A percentile compares a stretch with the other conserved stretches of the same genome.
phyloP scores from a whole-genome alignment of 139 green algal genomes.

The Coelastrella sp. region DNA sequence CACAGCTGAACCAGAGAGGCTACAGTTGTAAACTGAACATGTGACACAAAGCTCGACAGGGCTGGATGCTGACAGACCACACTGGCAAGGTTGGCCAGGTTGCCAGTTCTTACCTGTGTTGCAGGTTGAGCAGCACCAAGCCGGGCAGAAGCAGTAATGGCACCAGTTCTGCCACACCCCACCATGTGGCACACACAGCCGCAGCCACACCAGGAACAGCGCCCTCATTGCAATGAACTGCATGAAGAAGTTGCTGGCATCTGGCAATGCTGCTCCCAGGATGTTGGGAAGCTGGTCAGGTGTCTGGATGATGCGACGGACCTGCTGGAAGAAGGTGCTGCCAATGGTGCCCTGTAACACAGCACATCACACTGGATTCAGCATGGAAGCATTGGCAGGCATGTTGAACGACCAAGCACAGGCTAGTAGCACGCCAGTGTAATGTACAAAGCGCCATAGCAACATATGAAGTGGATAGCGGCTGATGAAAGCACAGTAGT shows the following conservation, averaged over 20 bases:
- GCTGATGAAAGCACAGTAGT: no score
- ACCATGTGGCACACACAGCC: conserved; percentile 60
- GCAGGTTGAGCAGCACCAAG: conserved; percentile 20
- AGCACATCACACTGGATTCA: background rate
- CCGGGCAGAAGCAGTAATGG: conserved; percentile 36
- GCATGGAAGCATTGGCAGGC: background rate
- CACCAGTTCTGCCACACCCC: conserved; percentile 55
- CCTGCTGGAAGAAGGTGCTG: conserved; percentile 50
- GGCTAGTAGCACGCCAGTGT: background rate
- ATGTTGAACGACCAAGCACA: background rate
- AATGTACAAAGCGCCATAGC: background rate
- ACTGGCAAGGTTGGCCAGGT: no score
- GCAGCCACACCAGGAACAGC: conserved; percentile 57
- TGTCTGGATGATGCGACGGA: conserved; percentile 50
- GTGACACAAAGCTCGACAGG: no score
- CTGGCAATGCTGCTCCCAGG: conserved; percentile 82
- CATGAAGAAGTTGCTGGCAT: conserved; percentile 94
- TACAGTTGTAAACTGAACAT: no score
- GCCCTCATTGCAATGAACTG: conserved; percentile 70
- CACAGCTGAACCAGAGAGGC: no score
- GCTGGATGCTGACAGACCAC: no score
- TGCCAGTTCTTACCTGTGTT: conserved; percentile 42
- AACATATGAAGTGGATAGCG: background rate
- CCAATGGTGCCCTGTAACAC: conserved; percentile 50
- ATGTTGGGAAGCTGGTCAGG: conserved; percentile 69